A percentile compares a stretch with the other conserved stretches of the same genome.
phyloP scores from a whole-genome alignment of 306 rosid genomes.

The Cucurbita maxima region DNA sequence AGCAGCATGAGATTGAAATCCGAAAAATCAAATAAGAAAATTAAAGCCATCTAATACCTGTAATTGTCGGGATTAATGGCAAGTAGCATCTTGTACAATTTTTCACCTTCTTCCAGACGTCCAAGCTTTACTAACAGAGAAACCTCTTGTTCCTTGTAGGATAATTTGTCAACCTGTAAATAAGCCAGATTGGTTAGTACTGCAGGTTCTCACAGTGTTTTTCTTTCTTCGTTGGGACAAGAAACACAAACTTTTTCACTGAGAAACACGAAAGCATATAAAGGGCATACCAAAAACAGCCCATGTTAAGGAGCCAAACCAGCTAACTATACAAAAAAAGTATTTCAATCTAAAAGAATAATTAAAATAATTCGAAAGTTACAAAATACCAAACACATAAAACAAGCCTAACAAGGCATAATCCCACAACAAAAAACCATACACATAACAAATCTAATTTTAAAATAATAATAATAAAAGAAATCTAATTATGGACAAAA shows the following conservation, averaged over 20 bases:
- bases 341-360: neutral
- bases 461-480: neutral
- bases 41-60: constrained; percentile 28
- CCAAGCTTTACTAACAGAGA: constrained; percentile 81
- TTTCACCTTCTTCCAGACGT: constrained; percentile 50
- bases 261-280: neutral
- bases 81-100: constrained; percentile 55
- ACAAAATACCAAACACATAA: neutral
- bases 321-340: neutral
- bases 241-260: neutral
- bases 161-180: constrained; percentile 72
- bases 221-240: neutral
- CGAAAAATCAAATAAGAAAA: neutral
- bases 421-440: neutral
- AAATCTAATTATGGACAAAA: neutral
- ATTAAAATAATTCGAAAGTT: neutral
- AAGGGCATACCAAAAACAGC: no score
- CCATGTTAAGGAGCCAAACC: no score
- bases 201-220: constrained; percentile 3
- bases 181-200: constrained; percentile 8
- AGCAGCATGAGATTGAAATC: neutral
- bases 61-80: constrained; percentile 92
- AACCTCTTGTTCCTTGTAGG: constrained; percentile 76
- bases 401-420: neutral
- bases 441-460: neutral